Percentiles rank a stretch among this genome's conserved stretches.
Evolutionary conservation across 1,139 yeast species (phyloP).

Genomic region (Magnusiomyces paraingens): DNA sequence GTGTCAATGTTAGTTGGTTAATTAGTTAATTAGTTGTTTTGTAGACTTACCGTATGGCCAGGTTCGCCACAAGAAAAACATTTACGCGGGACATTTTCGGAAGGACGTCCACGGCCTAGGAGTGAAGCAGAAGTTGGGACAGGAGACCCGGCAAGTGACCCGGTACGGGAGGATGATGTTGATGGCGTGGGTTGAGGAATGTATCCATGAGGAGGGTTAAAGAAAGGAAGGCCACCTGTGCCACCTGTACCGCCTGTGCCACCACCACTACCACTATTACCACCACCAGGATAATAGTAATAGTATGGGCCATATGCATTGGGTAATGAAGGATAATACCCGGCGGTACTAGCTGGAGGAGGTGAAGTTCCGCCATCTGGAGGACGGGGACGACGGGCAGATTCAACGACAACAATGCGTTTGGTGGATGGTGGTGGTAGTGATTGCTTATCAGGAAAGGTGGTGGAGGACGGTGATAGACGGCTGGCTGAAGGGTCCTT

Average conservation of each 20-base stretch:
- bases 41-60: conserved; percentile 69
- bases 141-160: neutral
- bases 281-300: conserved; percentile 89
- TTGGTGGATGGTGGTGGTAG: too few relatives aligned
- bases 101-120: conserved; percentile 10
- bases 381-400: conserved; percentile 19
- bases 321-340: conserved; percentile 65
- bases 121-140: too few relatives aligned
- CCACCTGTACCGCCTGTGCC: conserved; percentile 88
- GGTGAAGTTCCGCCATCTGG: conserved; percentile 18
- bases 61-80: conserved; percentile 57
- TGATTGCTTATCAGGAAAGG: too few relatives aligned
- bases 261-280: conserved; percentile 75
- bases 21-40: too few relatives aligned
- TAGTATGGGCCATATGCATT: conserved; percentile 91
- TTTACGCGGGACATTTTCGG: conserved; percentile 17
- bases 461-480: too few relatives aligned
- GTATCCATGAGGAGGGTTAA: conserved; percentile 51
- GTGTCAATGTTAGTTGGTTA: too few relatives aligned
- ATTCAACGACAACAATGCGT: too few relatives aligned
- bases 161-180: conserved; percentile 22
- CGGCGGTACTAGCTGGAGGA: conserved; percentile 13
- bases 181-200: conserved; percentile 6
- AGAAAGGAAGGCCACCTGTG: conserved; percentile 74
- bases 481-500: too few relatives aligned